Base-by-base conservation (phyloP, 1,284 basidiomycete genomes). In the Tilletiopsis washingtonensis region DNA sequence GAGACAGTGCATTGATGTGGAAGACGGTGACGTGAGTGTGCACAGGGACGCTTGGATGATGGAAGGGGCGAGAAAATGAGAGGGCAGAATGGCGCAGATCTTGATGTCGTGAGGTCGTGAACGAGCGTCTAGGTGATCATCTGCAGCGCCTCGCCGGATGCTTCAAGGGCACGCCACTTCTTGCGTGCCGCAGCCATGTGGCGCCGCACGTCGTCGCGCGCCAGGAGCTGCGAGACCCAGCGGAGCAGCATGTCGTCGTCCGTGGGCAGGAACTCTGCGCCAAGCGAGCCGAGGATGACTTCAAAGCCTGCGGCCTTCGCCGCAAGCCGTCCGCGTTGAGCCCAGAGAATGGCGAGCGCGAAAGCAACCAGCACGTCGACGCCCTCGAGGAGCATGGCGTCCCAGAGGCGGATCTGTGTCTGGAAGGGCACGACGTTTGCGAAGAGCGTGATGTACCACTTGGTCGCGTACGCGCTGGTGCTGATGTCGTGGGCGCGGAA, bases 351-450 rank as follows among this genome's bases (percentile, higher is more conserved):
- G 0, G 86, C 88, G 0, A 94, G 75, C 0, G 89, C 85, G 1
- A 88, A 81, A 27, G 88, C 79, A 40, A 96, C 78, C 58, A 96
- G 86, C 5, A 91, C 78, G 27, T 98, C 91, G 63, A 82, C 80
- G 4, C 94, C 94, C 57, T 96, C 90, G 20, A 93, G 75, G 42
- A 96, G 77, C 67, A 93, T 86, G 1, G 82, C 87, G 74, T 99
- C 93, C 93, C 93, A 98, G 20, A 99, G 71, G 51, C 94, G 80
- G 36, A 98, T 76, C 76, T 96, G 91, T 40, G 85, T 89, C 75
- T 91, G 86, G 73, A 94, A 98, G 12, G 93, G 91, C n/a, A 98
- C 84, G 1, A 86, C 86, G 71, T 94, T 96, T 46, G 90, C 83
- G 40, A 74, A 76, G 15, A 98, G 78, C 2, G 94, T 98, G 74